Conservation (phyloP, 2,329 filamentous ascomycete genomes). For the Elsinoe batatas region DNA sequence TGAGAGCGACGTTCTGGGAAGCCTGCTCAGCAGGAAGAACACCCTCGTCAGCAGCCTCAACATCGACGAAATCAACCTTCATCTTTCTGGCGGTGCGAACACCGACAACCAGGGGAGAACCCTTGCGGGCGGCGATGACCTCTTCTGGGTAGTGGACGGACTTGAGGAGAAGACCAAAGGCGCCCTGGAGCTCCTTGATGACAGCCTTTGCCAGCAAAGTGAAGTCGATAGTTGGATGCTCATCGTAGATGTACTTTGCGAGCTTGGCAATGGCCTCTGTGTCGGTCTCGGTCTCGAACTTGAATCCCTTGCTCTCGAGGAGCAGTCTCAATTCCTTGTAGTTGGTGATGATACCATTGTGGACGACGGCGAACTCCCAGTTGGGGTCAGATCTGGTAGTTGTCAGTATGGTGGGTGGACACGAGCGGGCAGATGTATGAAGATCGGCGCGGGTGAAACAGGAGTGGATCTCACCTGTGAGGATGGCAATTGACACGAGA, state of each 20-base stretch:
- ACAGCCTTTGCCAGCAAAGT: constrained; percentile 94
- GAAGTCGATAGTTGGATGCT: constrained; percentile 89
- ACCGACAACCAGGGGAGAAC: constrained; percentile 92
- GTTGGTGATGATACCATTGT: constrained; percentile 99
- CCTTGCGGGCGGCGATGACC: constrained; percentile 95
- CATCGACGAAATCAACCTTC: constrained; percentile 99
- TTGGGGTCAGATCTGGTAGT: constrained; percentile 68
- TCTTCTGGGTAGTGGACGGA: constrained; percentile 98
- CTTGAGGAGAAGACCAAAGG: constrained; percentile 94
- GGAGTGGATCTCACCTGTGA: constrained; percentile 59
- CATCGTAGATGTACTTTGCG: constrained; percentile 94
- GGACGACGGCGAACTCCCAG: constrained; percentile 95
- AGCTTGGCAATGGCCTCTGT: constrained; percentile 99
- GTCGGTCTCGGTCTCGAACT: constrained; percentile 98
- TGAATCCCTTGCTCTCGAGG: constrained; percentile 87
- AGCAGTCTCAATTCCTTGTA: constrained; percentile 99
- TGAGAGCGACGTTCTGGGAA: constrained; percentile 91
- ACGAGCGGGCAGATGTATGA: neutral
- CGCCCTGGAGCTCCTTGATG: constrained; percentile 95
- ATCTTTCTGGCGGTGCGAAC: constrained; percentile 96
- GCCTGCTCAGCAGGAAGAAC: constrained; percentile 83
- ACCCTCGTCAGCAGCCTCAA: constrained; percentile 87
- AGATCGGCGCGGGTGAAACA: constrained; percentile 16
- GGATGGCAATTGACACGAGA: constrained; percentile 96
- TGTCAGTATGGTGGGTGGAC: neutral